Evolutionary conservation across 768 basidiomycete species (phyloP), one percentile per base, ranked within the genome.

Genomic region (Amanita rubescens): DNA sequence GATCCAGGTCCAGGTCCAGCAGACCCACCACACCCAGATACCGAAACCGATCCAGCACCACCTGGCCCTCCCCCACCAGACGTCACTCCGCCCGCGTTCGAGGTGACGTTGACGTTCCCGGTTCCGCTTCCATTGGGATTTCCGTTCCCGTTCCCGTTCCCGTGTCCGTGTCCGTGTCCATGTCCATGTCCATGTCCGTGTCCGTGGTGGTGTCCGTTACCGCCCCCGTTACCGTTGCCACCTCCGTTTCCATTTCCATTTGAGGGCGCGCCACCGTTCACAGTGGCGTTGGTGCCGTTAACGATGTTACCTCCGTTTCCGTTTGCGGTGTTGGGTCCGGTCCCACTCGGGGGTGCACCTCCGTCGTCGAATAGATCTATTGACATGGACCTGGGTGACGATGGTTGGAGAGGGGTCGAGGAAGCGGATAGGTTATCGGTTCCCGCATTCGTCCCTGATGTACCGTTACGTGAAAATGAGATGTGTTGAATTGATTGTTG

Each of bases 401-500:
- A 73, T 1, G 70, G 64, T 10, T 72, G 73, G 25, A 72, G 63
- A 1, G 72, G 69, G 8, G 72, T 65, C 9, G 72, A 69, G 8
- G 54, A 22, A 9, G 54, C 9, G 5, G 65, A 63, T 3, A 65
- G 62, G 43, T 64, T 64, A 24, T 73, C 70, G 10, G 39, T 34
- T 24, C 12, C 20, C 15, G 22, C 17, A 14, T 43, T 42, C 19
- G 14, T 35, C n/a, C 51, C 51, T 30, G 27, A 30, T 8, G 27
- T 30, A 4, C 27, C 27, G 8, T 30, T 30, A 15, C 70, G 64
- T 44, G 62, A 59, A 54, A 67, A 70, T n/a, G 71, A 63, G 51
- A 77, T 68, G 58, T 82, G 80, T 60, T 82, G 79, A 71, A 78
- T 79, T 58, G 77, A 79, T 52, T 81, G 80, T 59, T 83, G 81